Evolutionary conservation across 805 yeast species (phyloP).

Genomic region (Ogataea populi-albae): DNA sequence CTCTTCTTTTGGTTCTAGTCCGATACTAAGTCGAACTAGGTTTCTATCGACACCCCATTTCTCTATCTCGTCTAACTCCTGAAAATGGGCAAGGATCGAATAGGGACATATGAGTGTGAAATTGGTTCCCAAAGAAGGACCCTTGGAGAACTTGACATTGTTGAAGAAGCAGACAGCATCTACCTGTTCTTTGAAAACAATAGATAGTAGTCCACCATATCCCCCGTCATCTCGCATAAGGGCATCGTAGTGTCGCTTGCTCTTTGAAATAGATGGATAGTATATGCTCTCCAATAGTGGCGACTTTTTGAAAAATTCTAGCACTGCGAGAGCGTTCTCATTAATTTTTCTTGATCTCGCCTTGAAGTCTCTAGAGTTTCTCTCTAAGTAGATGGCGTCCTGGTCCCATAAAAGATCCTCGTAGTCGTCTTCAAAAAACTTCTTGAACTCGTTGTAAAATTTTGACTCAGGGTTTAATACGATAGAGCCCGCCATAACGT

Average conservation of each 20-base stretch:
- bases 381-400: constrained; percentile 87
- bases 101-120: constrained; percentile 90
- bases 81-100: constrained; percentile 79
- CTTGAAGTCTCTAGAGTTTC: constrained; percentile 88
- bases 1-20: constrained; percentile 69
- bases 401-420: constrained; percentile 88
- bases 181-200: constrained; percentile 60
- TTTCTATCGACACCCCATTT: constrained; percentile 80
- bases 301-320: constrained; percentile 48
- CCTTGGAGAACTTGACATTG: constrained; percentile 67
- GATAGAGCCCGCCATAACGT: constrained; percentile 92
- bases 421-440: constrained; percentile 49
- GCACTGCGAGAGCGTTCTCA: constrained; percentile 50
- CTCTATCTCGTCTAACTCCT: constrained; percentile 74
- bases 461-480: constrained; percentile 68
- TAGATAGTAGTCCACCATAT: constrained; percentile 81
- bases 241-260: constrained; percentile 66
- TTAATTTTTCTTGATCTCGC: constrained; percentile 58
- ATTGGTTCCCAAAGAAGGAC: constrained; percentile 89
- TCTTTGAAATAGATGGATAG: constrained; percentile 62
- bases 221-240: constrained; percentile 72
- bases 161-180: constrained; percentile 77
- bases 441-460: constrained; percentile 47
- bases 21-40: constrained; percentile 78
- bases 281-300: constrained; percentile 60